These are phyloP conservation scores for Gossypium bickii DNA, from an alignment of 345 rosid genomes.

Conservation along the genomic window DNA sequence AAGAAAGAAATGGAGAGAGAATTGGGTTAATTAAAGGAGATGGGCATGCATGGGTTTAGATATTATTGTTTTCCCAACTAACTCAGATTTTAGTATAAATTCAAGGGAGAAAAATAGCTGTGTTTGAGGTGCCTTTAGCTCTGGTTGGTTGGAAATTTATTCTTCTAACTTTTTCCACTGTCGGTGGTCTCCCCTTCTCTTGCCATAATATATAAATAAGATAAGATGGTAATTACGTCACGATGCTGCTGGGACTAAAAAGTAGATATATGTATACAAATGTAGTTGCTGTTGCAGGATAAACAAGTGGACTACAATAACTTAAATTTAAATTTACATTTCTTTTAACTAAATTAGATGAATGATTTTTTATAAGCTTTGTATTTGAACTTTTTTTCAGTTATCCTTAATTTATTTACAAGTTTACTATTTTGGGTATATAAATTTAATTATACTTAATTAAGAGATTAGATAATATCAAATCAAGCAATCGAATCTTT, in stretches of 20 bases:
- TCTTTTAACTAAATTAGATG: no score
- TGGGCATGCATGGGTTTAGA: background rate
- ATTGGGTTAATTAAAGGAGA: background rate
- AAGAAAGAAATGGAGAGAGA: background rate
- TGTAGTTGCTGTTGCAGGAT: background rate
- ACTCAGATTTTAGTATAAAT: background rate
- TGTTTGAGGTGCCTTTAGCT: background rate
- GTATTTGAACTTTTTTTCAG: no score
- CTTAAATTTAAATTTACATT: no score
- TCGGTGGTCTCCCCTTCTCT: background rate
- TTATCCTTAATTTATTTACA: no score
- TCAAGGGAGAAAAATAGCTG: background rate
- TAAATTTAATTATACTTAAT: no score
- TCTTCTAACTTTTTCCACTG: background rate
- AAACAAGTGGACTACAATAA: no score
- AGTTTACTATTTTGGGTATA: no score
- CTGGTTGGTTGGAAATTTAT: background rate
- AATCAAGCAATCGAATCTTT: no score
- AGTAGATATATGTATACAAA: background rate
- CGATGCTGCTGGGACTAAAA: background rate
- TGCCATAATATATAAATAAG: background rate
- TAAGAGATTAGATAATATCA: no score
- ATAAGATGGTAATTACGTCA: background rate
- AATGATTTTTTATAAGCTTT: no score
- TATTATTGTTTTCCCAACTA: background rate